These are phyloP conservation scores for Mrakia gelida DNA, from an alignment of 768 basidiomycete genomes.

Conservation along the genomic window DNA sequence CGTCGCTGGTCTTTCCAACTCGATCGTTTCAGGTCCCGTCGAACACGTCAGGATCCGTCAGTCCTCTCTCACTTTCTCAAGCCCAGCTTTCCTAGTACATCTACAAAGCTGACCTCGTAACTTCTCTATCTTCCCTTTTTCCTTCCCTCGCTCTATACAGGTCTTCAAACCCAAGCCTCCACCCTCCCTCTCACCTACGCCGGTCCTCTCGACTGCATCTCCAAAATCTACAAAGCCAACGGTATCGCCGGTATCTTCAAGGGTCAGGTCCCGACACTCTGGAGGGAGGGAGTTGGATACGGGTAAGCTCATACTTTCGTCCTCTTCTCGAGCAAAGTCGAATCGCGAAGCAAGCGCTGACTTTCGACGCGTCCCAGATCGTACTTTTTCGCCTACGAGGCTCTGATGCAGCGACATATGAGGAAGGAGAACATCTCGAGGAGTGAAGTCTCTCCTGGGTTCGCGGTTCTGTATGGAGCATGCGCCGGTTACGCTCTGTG, in stretches of 20 bases:
- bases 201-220: conserved; percentile 83
- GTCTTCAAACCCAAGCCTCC: conserved; percentile 79
- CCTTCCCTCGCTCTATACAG: conserved; percentile 46
- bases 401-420: conserved; percentile 82
- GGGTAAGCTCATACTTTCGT: too few relatives aligned
- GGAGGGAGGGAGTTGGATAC: conserved; percentile 49
- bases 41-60: conserved; percentile 94
- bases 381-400: conserved; percentile 91
- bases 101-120: not conserved
- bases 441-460: conserved; percentile 70
- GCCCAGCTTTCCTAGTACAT: not conserved
- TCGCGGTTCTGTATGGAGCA: conserved; percentile 84
- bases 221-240: conserved; percentile 68
- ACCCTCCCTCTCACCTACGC: conserved; percentile 67
- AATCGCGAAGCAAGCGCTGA: too few relatives aligned
- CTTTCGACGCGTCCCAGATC: conserved; percentile 32
- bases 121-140: not conserved
- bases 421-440: conserved; percentile 45
- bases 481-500: conserved; percentile 78
- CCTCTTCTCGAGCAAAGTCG: too few relatives aligned
- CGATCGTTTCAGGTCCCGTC: conserved; percentile 89
- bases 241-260: conserved; percentile 86
- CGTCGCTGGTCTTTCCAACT: conserved; percentile 81
- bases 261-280: conserved; percentile 82
- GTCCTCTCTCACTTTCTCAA: conserved; percentile 39